These are phyloP conservation scores for Tetrahymena thermophila DNA, from an alignment of 73 alveolate genomes.

Conservation along the genomic window DNA sequence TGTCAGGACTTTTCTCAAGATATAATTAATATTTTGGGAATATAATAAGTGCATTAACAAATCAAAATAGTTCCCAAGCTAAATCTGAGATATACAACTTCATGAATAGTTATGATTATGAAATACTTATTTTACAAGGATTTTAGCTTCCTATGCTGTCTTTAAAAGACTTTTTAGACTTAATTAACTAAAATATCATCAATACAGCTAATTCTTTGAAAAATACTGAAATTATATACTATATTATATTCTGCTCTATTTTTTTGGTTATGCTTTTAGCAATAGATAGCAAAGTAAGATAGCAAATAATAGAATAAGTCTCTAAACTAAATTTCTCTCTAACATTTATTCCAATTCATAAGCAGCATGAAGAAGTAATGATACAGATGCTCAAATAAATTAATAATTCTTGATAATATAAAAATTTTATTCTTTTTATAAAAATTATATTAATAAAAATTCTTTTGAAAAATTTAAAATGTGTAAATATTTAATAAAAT, in stretches of 20 bases:
- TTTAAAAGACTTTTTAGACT: neutral
- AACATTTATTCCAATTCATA: neutral
- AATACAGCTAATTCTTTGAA: neutral
- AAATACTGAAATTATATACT: neutral
- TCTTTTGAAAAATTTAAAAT: no score
- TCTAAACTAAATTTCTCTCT: neutral
- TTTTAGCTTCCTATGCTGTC: neutral
- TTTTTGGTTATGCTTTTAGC: neutral
- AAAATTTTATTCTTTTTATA: neutral
- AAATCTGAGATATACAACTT: neutral
- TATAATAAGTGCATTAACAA: neutral
- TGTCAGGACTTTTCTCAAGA: neutral
- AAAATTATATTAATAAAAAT: neutral
- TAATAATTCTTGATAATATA: neutral
- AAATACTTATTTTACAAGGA: neutral
- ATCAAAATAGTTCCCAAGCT: neutral
- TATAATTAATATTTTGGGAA: neutral
- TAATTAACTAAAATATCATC: neutral
- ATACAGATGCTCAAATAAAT: neutral
- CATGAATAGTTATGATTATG: neutral
- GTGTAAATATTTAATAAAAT: no score
- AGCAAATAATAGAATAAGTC: neutral
- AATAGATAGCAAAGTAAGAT: neutral
- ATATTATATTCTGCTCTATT: neutral
- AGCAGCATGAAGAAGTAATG: neutral